Base-by-base conservation (phyloP, 768 basidiomycete genomes). In the Tricholoma terreum region DNA sequence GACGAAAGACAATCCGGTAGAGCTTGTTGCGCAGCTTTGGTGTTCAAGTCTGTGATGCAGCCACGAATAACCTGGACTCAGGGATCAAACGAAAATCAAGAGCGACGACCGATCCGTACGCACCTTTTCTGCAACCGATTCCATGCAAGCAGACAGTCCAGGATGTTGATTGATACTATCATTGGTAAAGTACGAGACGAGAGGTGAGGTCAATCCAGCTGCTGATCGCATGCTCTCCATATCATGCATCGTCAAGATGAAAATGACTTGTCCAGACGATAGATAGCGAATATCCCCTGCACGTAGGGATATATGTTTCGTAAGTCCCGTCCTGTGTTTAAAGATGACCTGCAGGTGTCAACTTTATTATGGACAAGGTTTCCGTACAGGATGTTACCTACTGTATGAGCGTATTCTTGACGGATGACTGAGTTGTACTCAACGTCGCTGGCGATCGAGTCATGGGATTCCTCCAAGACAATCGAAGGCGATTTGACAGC, bases 351-450 rank as follows among this genome's bases (percentile, higher is more conserved):
- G 63, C 4, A 52, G 51, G 31, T 42, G 43, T 60, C 48, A 33
- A 2, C 45, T 52, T 21, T 46, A 31, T n/a, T 17, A 11, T 17
- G 11, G 52, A 31, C 35, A 15, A 38, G 9, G 17, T 7, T 30
- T 4, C 21, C 46, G 36, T 30, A 43, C 51, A 36, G 24, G 54
- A 15, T 27, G 45, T 53, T 19, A 62, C 84, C 62, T 64, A 92
- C 92, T 34, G 83, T 86, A 60, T 85, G 80, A 0, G 86, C 85
- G 63, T 89, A 95, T 64, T 95, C 93, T 63, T 89, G 88, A 15
- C 94, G 80, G 51, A 98, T 82, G 27, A 94, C 87, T 4, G 93
- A 88, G 67, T 93, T 95, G 67, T 95, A 97, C 70, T 96, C 94
- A 21, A 98, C 78, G 59, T 94, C 93, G 63, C 90, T 92, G 15